Evolutionary conservation across 768 basidiomycete genomes (phyloP).

Genomic region (Gelatoporia subvermispora): DNA sequence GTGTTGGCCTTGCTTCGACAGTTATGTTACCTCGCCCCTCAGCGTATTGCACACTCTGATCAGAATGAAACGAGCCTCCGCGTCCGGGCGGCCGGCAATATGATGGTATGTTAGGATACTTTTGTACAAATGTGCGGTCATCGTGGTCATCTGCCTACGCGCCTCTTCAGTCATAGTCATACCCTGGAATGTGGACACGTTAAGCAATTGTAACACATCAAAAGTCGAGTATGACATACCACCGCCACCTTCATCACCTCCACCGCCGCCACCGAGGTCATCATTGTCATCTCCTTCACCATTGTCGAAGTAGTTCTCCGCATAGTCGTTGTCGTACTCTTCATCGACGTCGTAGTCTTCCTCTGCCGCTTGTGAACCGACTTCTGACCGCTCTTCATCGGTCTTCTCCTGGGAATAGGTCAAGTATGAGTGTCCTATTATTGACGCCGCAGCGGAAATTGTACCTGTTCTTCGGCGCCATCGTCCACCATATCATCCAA

Average conservation of each 20-base stretch:
- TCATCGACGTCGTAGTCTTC: conserved; percentile 86
- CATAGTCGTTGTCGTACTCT: conserved; percentile 89
- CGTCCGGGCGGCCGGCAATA: too few relatives aligned
- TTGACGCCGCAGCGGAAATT: neutral
- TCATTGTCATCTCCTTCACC: conserved; percentile 81
- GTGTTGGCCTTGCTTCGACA: too few relatives aligned
- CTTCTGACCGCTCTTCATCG: conserved; percentile 62
- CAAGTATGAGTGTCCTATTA: neutral
- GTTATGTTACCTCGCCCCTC: too few relatives aligned
- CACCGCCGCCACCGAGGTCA: conserved; percentile 68
- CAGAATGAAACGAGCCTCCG: too few relatives aligned
- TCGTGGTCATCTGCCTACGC: neutral
- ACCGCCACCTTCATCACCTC: conserved; percentile 60
- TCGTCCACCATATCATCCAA: conserved; percentile 67
- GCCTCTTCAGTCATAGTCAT: conserved; percentile 2
- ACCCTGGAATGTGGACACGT: neutral
- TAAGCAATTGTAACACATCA: neutral
- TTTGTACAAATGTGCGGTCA: too few relatives aligned
- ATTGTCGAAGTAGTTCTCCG: conserved; percentile 88
- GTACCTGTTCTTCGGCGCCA: conserved; percentile 48
- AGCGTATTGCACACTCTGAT: too few relatives aligned
- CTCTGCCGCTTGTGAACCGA: conserved; percentile 57
- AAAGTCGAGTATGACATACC: conserved; percentile 27
- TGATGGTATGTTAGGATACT: too few relatives aligned
- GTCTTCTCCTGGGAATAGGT: conserved; percentile 54